phyloP scores from a whole-genome alignment of 805 yeast species.

The Kockiozyma suomiensis region DNA sequence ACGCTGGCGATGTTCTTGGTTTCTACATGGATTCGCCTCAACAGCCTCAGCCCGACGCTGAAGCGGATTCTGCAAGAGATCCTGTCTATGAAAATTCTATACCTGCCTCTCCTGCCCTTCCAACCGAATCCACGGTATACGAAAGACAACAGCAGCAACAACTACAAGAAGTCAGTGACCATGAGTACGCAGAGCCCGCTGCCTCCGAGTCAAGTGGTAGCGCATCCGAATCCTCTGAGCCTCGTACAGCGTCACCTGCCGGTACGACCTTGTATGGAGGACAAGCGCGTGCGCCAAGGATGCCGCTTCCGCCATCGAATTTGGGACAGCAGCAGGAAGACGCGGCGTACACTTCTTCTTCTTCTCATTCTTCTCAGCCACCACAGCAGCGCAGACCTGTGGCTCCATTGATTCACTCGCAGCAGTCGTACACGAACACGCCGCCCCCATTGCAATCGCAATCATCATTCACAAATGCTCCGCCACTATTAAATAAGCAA shows the following conservation, averaged over 20 bases:
- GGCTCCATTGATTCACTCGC: neutral
- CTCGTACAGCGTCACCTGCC: conserved; percentile 27
- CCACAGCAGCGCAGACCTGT: conserved; percentile 3
- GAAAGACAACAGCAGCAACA: conserved; percentile 1
- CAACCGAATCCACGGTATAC: neutral
- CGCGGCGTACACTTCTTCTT: neutral
- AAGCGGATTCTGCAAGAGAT: no score
- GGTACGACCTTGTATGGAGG: no score
- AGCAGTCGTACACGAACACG: neutral
- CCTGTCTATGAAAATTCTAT: no score
- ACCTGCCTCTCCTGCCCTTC: no score
- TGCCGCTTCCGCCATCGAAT: conserved; percentile 2
- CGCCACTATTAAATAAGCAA: neutral
- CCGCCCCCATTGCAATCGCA: no score
- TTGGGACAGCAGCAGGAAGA: neutral
- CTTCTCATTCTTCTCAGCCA: neutral
- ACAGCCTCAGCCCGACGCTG: neutral
- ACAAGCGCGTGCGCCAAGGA: neutral
- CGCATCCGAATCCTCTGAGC: conserved; percentile 23
- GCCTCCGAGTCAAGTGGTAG: conserved; percentile 14
- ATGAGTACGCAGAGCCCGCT: conserved; percentile 1
- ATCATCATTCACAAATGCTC: no score
- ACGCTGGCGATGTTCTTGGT: neutral
- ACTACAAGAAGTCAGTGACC: neutral
- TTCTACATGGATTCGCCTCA: neutral